Conservation (phyloP, 2,329 filamentous ascomycete genomes). For the Penicillium sp. region DNA sequence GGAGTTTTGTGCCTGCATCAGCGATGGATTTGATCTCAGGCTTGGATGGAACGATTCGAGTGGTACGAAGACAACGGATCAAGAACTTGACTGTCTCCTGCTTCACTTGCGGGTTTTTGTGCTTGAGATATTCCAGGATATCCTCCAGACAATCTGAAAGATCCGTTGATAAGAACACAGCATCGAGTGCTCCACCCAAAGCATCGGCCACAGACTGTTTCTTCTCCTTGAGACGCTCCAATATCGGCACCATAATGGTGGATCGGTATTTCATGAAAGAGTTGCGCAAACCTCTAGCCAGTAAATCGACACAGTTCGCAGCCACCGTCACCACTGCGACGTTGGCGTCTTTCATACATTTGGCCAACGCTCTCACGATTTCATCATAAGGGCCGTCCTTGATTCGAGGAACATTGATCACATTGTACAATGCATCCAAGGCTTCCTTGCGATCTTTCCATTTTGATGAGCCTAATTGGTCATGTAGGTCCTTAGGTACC, state of each 20-base stretch:
- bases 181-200: constrained; percentile 79
- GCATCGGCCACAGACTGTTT: constrained; percentile 87
- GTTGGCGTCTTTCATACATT: constrained; percentile 99
- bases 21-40: constrained; percentile 80
- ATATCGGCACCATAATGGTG: constrained; percentile 79
- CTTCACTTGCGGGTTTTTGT: constrained; percentile 98
- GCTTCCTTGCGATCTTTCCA: constrained; percentile 99
- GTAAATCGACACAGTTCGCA: constrained; percentile 84
- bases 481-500: constrained; percentile 77
- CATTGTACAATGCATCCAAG: constrained; percentile 74
- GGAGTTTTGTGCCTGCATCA: constrained; percentile 84
- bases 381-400: constrained; percentile 89
- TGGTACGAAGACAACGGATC: constrained; percentile 81
- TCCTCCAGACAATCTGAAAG: constrained; percentile 90
- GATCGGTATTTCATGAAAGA: constrained; percentile 78
- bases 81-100: constrained; percentile 92
- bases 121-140: constrained; percentile 75
- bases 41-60: constrained; percentile 78
- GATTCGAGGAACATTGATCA: constrained; percentile 82
- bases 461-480: constrained; percentile 84
- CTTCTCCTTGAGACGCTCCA: constrained; percentile 97
- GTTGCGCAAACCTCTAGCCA: constrained; percentile 81
- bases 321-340: constrained; percentile 91
- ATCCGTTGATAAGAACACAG: constrained; percentile 64
- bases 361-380: constrained; percentile 78